Evolutionary conservation across 2,329 filamentous ascomycete species (phyloP).

Genomic region (Fusarium hostae): DNA sequence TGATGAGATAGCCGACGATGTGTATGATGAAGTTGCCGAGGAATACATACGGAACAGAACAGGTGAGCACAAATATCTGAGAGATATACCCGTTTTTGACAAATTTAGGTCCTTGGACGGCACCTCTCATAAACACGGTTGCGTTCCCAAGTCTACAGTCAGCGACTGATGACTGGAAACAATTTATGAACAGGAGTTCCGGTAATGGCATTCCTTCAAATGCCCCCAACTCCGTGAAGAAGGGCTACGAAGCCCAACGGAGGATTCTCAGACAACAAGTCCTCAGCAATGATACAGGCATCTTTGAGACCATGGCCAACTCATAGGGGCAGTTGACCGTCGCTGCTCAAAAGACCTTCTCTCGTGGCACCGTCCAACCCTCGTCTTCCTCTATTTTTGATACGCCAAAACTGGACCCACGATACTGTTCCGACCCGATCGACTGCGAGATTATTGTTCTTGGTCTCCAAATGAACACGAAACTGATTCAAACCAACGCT

Average conservation of each 20-base stretch:
- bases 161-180: constrained; percentile 1
- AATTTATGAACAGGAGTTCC: constrained; percentile 7
- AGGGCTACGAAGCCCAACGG: constrained; percentile 17
- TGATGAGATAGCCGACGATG: constrained; percentile 6
- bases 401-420: constrained; percentile 1
- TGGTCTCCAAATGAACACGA: constrained; percentile 22
- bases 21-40: constrained; percentile 6
- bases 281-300: constrained; percentile 9
- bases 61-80: not conserved
- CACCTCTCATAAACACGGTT: constrained; percentile 23
- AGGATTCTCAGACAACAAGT: constrained; percentile 2
- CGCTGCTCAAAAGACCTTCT: constrained; percentile 28
- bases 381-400: constrained; percentile 12
- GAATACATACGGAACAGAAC: constrained; percentile 19
- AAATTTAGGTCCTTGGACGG: constrained; percentile 18
- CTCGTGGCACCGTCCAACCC: constrained; percentile 4
- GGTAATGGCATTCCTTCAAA: not conserved
- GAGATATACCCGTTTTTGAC: not conserved
- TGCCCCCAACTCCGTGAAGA: constrained; percentile 2
- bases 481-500: constrained; percentile 6
- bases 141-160: constrained; percentile 9
- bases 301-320: constrained; percentile 23
- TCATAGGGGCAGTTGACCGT: constrained; percentile 21
- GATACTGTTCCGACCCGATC: constrained; percentile 25
- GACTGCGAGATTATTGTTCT: constrained; percentile 27